Evolutionary conservation across 306 rosid genomes (phyloP).

Genomic region (Dalbergia cochinchinensis): DNA sequence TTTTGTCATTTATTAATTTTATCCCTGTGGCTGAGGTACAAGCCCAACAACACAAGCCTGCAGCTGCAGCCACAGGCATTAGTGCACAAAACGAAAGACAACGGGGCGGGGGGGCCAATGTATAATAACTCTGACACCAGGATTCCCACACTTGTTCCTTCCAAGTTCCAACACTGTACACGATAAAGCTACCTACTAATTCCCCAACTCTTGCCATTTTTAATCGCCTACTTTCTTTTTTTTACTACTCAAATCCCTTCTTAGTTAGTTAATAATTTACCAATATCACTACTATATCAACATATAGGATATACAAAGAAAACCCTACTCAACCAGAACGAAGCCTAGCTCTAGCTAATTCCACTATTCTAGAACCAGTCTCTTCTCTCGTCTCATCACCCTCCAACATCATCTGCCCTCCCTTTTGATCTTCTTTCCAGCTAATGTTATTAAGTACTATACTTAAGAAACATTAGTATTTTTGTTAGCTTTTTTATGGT

Average conservation of each 20-base stretch:
- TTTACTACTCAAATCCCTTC: no score
- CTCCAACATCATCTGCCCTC: neutral
- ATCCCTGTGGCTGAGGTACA: neutral
- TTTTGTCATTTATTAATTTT: no score
- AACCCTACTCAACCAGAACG: neutral
- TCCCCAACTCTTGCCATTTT: constrained; percentile 34
- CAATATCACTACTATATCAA: no score
- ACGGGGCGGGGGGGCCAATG: neutral
- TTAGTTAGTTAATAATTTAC: no score
- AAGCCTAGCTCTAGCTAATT: neutral
- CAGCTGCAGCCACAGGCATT: neutral
- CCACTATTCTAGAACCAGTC: neutral
- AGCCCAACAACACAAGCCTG: constrained; percentile 17
- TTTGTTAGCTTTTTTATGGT: no score
- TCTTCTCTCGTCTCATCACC: neutral
- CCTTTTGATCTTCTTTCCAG: neutral
- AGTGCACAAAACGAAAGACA: constrained; percentile 42
- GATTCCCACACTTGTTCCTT: constrained; percentile 74
- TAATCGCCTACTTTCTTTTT: constrained; percentile 1
- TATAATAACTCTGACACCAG: constrained; percentile 51
- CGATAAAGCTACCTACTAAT: constrained; percentile 50
- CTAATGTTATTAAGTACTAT: no score
- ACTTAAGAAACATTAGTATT: no score
- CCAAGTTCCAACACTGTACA: constrained; percentile 58
- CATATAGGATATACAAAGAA: no score